Conservation (phyloP, 495 filamentous ascomycete species). For the Aspergillus heteromorphus region DNA sequence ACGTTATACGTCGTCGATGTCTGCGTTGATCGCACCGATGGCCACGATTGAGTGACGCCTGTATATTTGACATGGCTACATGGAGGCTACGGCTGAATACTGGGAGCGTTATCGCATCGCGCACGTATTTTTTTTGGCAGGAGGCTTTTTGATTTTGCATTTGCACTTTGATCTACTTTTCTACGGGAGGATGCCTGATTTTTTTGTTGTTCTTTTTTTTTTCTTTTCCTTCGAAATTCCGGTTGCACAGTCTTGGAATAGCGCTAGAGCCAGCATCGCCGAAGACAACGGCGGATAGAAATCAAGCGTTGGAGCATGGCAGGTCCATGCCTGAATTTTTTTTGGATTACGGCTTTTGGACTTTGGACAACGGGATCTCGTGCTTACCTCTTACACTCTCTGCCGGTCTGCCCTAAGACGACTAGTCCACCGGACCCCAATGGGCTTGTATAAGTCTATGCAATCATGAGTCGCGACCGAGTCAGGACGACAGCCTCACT, state of each 20-base stretch:
- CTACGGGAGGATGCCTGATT: too few species aligned
- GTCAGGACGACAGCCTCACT: too few species aligned
- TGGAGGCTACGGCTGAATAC: not conserved
- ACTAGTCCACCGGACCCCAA: not conserved
- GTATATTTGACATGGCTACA: not conserved
- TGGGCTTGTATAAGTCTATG: not conserved
- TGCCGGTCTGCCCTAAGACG: not conserved
- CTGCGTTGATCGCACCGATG: conserved; percentile 1
- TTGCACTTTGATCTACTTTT: conserved; percentile 7
- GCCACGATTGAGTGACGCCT: not conserved
- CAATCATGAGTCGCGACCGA: too few species aligned
- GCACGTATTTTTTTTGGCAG: not conserved
- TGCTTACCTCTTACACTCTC: not conserved
- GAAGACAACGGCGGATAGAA: conserved; percentile 5
- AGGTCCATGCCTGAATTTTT: conserved; percentile 12
- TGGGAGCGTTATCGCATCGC: not conserved
- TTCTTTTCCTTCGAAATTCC: not conserved
- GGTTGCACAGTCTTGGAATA: not conserved
- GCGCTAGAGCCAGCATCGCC: not conserved
- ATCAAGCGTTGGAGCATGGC: conserved; percentile 7
- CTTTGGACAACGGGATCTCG: too few species aligned
- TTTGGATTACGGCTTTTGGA: not conserved
- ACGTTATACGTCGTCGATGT: too few species aligned
- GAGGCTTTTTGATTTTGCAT: not conserved
- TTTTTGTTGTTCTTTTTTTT: not conserved